Conservation (phyloP, 768 basidiomycete species). For the Mycena sanguinolenta region DNA sequence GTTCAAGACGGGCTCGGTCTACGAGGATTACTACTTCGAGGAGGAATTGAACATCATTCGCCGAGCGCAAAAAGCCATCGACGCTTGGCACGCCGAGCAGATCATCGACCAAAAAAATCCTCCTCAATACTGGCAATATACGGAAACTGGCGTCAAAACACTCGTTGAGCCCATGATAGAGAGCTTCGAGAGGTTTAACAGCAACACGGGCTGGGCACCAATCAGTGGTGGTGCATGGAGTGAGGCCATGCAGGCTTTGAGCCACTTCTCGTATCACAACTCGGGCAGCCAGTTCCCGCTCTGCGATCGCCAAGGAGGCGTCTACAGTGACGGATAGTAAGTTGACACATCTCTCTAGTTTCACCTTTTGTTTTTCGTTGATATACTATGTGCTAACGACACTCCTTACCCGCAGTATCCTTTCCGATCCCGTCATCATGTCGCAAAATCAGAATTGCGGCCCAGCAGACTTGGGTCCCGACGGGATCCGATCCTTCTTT, state of each 20-base stretch:
- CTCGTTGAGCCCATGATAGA: not conserved
- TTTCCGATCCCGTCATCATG: conserved; percentile 1
- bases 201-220: not conserved
- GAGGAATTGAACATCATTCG: not conserved
- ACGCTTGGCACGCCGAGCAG: not conserved
- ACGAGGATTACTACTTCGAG: conserved; percentile 1
- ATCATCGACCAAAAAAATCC: not conserved
- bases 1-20: conserved; percentile 1
- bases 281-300: not conserved
- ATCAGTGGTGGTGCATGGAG: not conserved
- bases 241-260: conserved; percentile 4
- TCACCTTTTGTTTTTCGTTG: not conserved
- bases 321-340: conserved; percentile 1
- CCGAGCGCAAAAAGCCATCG: not conserved
- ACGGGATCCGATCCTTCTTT: not conserved
- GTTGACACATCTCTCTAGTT: not conserved
- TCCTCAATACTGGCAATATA: not conserved
- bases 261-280: not conserved
- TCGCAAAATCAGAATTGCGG: not conserved
- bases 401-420: not conserved
- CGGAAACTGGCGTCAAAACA: not conserved
- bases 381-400: not conserved
- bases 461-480: not conserved
- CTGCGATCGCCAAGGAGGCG: not conserved
- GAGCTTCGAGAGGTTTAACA: not conserved